These are phyloP conservation scores for Aspergillus fructus DNA, from an alignment of 2,329 filamentous ascomycete genomes.

Conservation along the genomic window DNA sequence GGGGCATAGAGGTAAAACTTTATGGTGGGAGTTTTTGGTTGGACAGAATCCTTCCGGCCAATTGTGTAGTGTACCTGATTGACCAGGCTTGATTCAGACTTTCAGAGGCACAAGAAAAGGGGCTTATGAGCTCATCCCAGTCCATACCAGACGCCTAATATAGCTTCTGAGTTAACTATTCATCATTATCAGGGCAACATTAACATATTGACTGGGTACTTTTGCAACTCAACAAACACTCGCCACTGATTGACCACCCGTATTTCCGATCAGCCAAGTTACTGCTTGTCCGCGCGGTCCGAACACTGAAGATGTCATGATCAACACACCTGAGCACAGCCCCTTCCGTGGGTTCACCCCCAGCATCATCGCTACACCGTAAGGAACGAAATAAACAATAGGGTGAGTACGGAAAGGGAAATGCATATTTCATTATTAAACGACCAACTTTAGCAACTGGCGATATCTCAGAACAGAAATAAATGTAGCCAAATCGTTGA, in stretches of 20 bases:
- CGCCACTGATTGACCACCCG: not conserved
- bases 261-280: not conserved
- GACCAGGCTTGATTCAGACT: not conserved
- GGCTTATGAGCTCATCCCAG: not conserved
- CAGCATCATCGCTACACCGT: not conserved
- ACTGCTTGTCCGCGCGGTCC: not conserved
- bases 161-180: not conserved
- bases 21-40: not conserved
- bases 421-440: too few species aligned
- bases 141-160: not conserved
- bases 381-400: not conserved
- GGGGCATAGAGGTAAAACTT: not conserved
- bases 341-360: not conserved
- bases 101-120: not conserved
- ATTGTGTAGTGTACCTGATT: not conserved
- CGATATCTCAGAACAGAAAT: too few species aligned
- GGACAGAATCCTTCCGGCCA: not conserved
- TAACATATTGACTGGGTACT: not conserved
- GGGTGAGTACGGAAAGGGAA: not conserved
- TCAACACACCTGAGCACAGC: not conserved
- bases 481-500: too few species aligned
- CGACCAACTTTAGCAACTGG: too few species aligned
- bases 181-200: not conserved
- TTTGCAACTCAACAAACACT: not conserved
- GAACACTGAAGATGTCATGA: constrained; percentile 2